Evolutionary conservation across 495 filamentous ascomycete genomes (phyloP).

Genomic region (Penicillium pulvis): DNA sequence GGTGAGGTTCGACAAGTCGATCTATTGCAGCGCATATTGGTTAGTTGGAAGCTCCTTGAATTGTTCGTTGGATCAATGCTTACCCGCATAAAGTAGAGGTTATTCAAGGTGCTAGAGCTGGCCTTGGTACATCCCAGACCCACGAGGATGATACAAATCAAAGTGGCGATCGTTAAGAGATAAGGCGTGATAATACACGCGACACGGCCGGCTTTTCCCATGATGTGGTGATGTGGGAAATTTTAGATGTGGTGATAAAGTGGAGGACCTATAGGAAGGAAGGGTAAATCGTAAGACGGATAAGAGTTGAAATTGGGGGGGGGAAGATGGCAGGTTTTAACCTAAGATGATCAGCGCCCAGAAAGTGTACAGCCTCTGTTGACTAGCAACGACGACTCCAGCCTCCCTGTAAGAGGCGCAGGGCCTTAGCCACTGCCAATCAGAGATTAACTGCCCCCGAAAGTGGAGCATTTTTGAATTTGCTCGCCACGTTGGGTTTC

Average conservation of each 20-base stretch:
- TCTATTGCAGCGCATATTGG: slow-evolving; percentile 28
- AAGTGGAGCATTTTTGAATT: slow-evolving; percentile 1
- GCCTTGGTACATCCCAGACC: slow-evolving; percentile 71
- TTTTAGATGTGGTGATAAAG: background rate
- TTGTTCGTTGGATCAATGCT: slow-evolving; percentile 14
- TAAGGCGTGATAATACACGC: slow-evolving; percentile 82
- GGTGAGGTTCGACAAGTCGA: slow-evolving; percentile 44
- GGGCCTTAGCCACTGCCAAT: slow-evolving; percentile 17
- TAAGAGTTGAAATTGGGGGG: background rate
- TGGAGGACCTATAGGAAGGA: background rate
- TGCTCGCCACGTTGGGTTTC: slow-evolving; percentile 30
- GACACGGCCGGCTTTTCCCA: slow-evolving; percentile 75
- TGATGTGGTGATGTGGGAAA: slow-evolving; percentile 33
- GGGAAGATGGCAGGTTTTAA: slow-evolving; percentile 17
- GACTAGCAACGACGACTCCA: slow-evolving; percentile 19
- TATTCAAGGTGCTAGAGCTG: slow-evolving; percentile 48
- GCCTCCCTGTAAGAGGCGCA: slow-evolving; percentile 30
- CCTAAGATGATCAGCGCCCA: slow-evolving; percentile 13
- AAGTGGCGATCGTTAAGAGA: slow-evolving; percentile 67
- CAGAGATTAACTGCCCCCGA: background rate
- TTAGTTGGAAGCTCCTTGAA: background rate
- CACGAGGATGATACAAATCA: slow-evolving; percentile 73
- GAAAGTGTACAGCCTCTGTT: slow-evolving; percentile 9
- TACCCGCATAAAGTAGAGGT: slow-evolving; percentile 75
- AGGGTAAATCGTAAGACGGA: background rate